Evolutionary conservation across 192 early-diverging fungal genomes (phyloP), one percentile per base, ranked within the genome.

Genomic region (Linderina pennispora): DNA sequence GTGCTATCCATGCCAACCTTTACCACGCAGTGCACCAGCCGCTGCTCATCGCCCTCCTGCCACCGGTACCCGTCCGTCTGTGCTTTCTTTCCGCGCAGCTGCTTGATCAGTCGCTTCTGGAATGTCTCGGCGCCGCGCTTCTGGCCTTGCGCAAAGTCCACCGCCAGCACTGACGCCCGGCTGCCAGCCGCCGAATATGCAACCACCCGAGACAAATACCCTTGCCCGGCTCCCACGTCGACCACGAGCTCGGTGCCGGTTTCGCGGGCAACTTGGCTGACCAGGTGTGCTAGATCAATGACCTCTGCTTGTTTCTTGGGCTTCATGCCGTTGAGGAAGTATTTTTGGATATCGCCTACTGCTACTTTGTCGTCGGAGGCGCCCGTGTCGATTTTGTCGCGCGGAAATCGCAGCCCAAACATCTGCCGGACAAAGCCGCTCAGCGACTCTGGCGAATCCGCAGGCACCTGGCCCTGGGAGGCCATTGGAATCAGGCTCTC

Each of bases 151-250:
- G 51, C 52, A 8, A 53, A 58, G 24, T 74, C 71, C 3, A 74
- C 23, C 7, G 64, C 71, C 34, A 74, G 22, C 11, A 67, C 60
- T 11, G 50, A 22, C 8, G 49, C 45, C 16, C 19, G 25, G 28
- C 45, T 45, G 35, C 43, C 34, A 1, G 19, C 23, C 19, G 24
- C 34, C 10, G 46, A 48, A 33, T 67, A 67, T n/a, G 62, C 71
- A 43, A 74, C 44, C 15, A 58, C 60, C 3, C 71, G 55, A 10
- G 63, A 58, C 50, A 74, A 26, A 21, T 74, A 67, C 1, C 71
- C 71, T 41, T 67, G 71, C 8, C 71, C 71, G 3, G 71, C 71
- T 1, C 71, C 71, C 14, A 74, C 55, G 23, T 74, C 71, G 16
- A 53, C 56, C 13, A 67, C 60, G 36, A 66, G 23, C 33, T 19